Percentiles rank a stretch among this genome's conserved stretches.
phyloP scores from a whole-genome alignment of 2,329 filamentous ascomycete genomes.

The Verticillium longisporum region DNA sequence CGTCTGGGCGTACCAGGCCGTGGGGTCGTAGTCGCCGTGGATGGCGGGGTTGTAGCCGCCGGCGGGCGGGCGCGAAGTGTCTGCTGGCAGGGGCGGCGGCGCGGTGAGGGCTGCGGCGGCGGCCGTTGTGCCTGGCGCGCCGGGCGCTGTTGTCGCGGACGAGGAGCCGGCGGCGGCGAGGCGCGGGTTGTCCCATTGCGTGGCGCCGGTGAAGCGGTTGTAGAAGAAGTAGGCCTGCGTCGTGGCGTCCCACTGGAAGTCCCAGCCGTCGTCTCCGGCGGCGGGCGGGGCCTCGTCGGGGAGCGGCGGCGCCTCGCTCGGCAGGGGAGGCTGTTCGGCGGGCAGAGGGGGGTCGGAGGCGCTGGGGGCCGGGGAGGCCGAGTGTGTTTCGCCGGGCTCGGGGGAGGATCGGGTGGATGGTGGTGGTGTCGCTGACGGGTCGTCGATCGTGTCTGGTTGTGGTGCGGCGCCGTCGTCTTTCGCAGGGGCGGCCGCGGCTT shows the following conservation, averaged over 20 bases:
- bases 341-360: slow-evolving; percentile 25
- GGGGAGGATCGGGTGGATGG: slow-evolving; percentile 2
- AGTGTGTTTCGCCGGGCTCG: slow-evolving; percentile 10
- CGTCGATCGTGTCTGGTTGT: neutral
- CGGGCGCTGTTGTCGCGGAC: slow-evolving; percentile 14
- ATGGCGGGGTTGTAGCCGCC: slow-evolving; percentile 93
- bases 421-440: neutral
- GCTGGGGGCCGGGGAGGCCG: slow-evolving; percentile 2
- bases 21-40: slow-evolving; percentile 93
- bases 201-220: slow-evolving; percentile 68
- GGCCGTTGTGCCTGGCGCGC: slow-evolving; percentile 16
- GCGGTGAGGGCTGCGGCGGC: slow-evolving; percentile 11
- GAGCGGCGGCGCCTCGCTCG: slow-evolving; percentile 30
- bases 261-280: slow-evolving; percentile 71
- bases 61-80: slow-evolving; percentile 33
- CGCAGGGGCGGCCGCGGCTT: neutral
- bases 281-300: slow-evolving; percentile 33
- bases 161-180: slow-evolving; percentile 31
- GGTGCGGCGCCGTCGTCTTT: neutral
- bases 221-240: slow-evolving; percentile 73
- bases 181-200: slow-evolving; percentile 84
- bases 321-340: slow-evolving; percentile 26
- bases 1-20: slow-evolving; percentile 78
- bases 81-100: slow-evolving; percentile 24
- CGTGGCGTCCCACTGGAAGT: slow-evolving; percentile 66